Evolutionary conservation across 805 yeast genomes (phyloP), one percentile per base, ranked within the genome.

Genomic region (Pichia paraexigua): DNA sequence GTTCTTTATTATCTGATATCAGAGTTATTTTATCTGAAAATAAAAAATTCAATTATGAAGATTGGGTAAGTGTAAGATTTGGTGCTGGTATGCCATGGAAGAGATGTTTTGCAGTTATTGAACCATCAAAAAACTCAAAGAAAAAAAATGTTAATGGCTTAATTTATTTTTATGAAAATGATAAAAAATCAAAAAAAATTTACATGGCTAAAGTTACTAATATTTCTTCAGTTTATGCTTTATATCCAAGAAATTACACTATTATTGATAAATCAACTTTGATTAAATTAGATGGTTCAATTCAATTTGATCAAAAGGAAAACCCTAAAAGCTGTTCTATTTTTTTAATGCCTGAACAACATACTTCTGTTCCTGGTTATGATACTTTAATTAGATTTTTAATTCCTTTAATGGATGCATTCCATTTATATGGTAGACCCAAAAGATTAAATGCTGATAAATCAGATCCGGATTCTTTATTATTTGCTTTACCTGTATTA

Each of bases 51-150:
- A 80, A 79, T 53, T 94, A 89, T 63, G 96, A 88, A 66, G 97
- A 91, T 61, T 92, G 97, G 97, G 90, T 86, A 43, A 79, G 90
- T 64, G 95, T 94, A 18, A 76, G 98, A 57, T 94, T 92, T 67
- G 98, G 99, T 20, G 79, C 94, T 11, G 99, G 99, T 24, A 88
- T 89, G 95, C 96, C 97, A 1, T 94, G 97, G 97, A 87, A 84
- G 63, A 77, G 95, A 53, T 92, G 97, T 63, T 94, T 79, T 71
- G 92, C 96, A 3, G 96, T 91, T 12, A 78, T 92, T 51, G 87
- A 86, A 58, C 91, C 91, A 58, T 71, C 90, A 60, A 57, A 71
- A 40, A 63, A 75, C 60, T 82, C 66, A 56, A 69, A 66, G 55
- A 64, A 78, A 69, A 66, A 68, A 60, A 57, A 75, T 66, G 58